Base-by-base conservation (phyloP, 768 basidiomycete species). In the Amanita inopinata region DNA sequence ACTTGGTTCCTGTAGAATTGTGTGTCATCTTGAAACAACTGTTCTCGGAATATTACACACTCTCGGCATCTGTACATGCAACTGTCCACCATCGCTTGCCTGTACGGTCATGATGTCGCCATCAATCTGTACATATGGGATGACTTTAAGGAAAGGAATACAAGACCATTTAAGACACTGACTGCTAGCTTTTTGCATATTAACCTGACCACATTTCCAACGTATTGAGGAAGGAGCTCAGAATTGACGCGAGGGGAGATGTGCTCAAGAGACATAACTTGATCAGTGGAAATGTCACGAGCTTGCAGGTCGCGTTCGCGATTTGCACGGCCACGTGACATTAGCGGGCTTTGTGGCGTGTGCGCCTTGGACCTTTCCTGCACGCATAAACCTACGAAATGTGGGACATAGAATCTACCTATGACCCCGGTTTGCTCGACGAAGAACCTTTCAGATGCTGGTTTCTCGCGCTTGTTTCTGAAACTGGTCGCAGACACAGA, bases 41-140 rank as follows among this genome's bases (percentile, higher is more conserved):
- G n/a, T n/a, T n/a, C n/a, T n/a, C n/a, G n/a, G n/a, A 17, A 34
- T n/a, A 42, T 12, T 12, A 14, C 27, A 30, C 18, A 44, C 43
- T 18, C 27, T 44, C 18, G 43, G 25, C 34, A 37, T 44, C 14
- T 37, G 43, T 22, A 44, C 43, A 20, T 6, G 27, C 25, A 44
- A 30, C 20, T 44, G 34, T 37, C 43, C 43, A 30, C 43, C 43
- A 22, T 44, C 43, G 17, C 43, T 44, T 23, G 34, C 25, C 34
- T 25, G 11, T n/a, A 44, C 43, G 20, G 25, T 36, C 8, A 27
- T 34, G 5, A n/a, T 36, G 27, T 44, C 43, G 17, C 34, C 43
- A n/a, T 37, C 34, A n/a, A 44, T 28, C 43, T 44, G 28, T 2
- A n/a, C n/a, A n/a, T n/a, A n/a, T 28, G n/a, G n/a, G 17, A 37